Base-by-base conservation (phyloP, 805 yeast species). In the Clavispora phyllophila region DNA sequence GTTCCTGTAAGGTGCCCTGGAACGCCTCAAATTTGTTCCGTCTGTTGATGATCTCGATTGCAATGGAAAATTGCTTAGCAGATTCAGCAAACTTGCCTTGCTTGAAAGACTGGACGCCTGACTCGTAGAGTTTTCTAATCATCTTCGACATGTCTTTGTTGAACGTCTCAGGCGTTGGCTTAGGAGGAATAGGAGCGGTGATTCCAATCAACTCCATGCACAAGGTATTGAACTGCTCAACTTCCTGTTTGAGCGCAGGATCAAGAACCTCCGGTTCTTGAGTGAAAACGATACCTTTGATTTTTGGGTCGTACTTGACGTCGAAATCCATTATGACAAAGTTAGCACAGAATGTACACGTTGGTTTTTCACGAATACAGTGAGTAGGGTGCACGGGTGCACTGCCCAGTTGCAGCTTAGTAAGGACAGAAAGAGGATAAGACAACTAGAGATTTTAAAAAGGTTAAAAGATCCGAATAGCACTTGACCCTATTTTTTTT, bases 21-120 rank as follows among this genome's bases (percentile, higher is more conserved):
- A 85, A 85, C 5, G 84, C 70, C 56, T 85, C 93, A 66, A 82
- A 84, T 57, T 82, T 81, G 33, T 82, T 76, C 61, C 93, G 73
- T 52, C 83, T 80, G 37, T 70, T 60, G 13, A 84, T 78, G 74
- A 83, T 75, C 42, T 83, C 87, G 27, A 85, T 68, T 3, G 87
- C 91, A 33, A 83, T 65, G 7, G 78, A 58, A 51, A 82, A 76
- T 52, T 80, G 83, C 54, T 81, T 81, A 31, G 75, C 73, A 1
- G 88, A 82, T 10, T 82, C 89, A 3, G 64, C 65, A 47, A 72
- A 72, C 54, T 80, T 78, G 22, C 70, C 72, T 20, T 68, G 66
- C 51, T 78, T 76, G 64, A 84, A 74, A 5, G 81, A 64, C 34
- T 66, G 72, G 4, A 80, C 73, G 2, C 87, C 89, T 14, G 81